Conservation (phyloP, 1,139 yeast species). For the Pichia sp. region DNA sequence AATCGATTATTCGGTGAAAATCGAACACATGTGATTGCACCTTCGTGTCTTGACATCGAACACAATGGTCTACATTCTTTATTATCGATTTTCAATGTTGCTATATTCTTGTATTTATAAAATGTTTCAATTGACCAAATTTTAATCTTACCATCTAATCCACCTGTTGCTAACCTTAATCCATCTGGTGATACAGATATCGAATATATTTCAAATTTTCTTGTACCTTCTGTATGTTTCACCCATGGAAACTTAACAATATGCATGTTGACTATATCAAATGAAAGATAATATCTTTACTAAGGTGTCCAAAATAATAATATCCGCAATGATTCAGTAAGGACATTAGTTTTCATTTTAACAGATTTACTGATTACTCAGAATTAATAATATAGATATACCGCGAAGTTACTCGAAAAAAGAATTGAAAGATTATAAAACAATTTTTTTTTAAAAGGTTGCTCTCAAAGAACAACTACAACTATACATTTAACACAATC, state of each 20-base stretch:
- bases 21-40: conserved; percentile 89
- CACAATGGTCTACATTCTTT: conserved; percentile 54
- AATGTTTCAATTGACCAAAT: conserved; percentile 78
- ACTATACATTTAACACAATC: neutral
- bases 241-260: conserved; percentile 82
- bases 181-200: conserved; percentile 80
- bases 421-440: neutral
- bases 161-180: conserved; percentile 83
- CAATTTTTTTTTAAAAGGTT: neutral
- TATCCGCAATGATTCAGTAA: no score
- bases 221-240: conserved; percentile 59
- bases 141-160: conserved; percentile 86
- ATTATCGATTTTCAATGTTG: conserved; percentile 25
- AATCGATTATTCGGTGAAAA: conserved; percentile 90
- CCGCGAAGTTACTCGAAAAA: neutral
- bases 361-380: no score
- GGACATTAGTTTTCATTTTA: no score
- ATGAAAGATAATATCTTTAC: no score
- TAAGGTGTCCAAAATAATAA: no score
- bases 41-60: conserved; percentile 75
- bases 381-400: no score
- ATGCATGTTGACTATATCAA: no score
- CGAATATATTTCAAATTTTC: conserved; percentile 79
- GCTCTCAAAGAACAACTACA: neutral
- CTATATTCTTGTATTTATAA: conserved; percentile 29